Evolutionary conservation across 2,329 filamentous ascomycete genomes (phyloP).

Genomic region (Aspergillus transmontanensis): DNA sequence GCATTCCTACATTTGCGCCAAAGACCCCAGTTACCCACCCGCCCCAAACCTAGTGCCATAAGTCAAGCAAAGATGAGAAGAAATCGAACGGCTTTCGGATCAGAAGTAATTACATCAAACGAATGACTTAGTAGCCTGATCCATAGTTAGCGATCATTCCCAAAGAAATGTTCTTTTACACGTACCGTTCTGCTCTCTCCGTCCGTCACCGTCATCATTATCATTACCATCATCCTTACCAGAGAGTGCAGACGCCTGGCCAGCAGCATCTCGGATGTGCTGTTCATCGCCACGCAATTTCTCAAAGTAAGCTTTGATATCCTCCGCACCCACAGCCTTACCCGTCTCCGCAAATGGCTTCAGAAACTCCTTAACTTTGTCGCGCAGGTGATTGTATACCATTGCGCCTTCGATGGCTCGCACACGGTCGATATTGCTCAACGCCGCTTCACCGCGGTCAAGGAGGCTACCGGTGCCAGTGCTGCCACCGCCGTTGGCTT

Average conservation of each 20-base stretch:
- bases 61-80: not conserved
- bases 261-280: slow-evolving; percentile 66
- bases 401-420: slow-evolving; percentile 94
- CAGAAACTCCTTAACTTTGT: slow-evolving; percentile 93
- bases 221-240: slow-evolving; percentile 31
- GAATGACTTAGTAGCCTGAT: slow-evolving; percentile 9
- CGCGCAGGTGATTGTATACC: slow-evolving; percentile 95
- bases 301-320: slow-evolving; percentile 96
- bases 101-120: not conserved
- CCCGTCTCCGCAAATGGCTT: slow-evolving; percentile 92
- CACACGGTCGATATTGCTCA: slow-evolving; percentile 90
- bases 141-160: not conserved
- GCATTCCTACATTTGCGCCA: not conserved
- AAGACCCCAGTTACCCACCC: not conserved
- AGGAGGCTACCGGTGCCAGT: slow-evolving; percentile 78
- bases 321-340: slow-evolving; percentile 83
- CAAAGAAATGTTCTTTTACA: slow-evolving; percentile 3
- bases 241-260: slow-evolving; percentile 48
- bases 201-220: slow-evolving; percentile 34
- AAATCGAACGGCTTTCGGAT: not conserved
- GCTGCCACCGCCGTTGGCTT: slow-evolving; percentile 51
- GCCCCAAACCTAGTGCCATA: not conserved
- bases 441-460: slow-evolving; percentile 87
- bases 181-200: slow-evolving; percentile 52
- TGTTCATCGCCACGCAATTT: slow-evolving; percentile 86